Percentiles rank a stretch among this genome's conserved stretches.
phyloP scores from a whole-genome alignment of 495 filamentous ascomycete species.

The Aspergillus steynii region DNA sequence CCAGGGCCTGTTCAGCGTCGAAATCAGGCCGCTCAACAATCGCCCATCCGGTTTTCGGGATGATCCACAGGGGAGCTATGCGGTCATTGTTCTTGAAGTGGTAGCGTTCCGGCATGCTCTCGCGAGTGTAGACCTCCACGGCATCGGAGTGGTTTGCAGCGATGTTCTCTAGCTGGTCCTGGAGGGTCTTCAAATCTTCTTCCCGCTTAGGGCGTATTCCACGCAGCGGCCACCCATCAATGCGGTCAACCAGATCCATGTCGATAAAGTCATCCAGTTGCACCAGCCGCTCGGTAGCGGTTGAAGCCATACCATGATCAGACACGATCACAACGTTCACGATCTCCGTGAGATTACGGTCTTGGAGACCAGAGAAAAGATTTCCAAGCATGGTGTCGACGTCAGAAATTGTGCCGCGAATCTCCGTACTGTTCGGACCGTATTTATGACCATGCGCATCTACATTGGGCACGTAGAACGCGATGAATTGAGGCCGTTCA shows the following conservation, averaged over 20 bases:
- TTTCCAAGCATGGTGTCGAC: slow-evolving; percentile 78
- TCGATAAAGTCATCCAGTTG: slow-evolving; percentile 93
- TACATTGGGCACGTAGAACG: slow-evolving; percentile 91
- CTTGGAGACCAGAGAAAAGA: slow-evolving; percentile 74
- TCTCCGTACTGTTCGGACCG: slow-evolving; percentile 93
- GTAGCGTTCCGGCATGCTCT: slow-evolving; percentile 86
- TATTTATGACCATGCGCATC: slow-evolving; percentile 83
- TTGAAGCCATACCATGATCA: slow-evolving; percentile 97
- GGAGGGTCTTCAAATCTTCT: slow-evolving; percentile 52
- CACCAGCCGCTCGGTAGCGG: slow-evolving; percentile 74
- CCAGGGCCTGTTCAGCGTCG: slow-evolving; percentile 61
- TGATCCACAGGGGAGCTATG: slow-evolving; percentile 90
- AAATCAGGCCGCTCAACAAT: slow-evolving; percentile 79
- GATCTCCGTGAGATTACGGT: slow-evolving; percentile 80
- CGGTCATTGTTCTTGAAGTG: slow-evolving; percentile 83
- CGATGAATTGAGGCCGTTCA: slow-evolving; percentile 80
- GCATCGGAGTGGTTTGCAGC: slow-evolving; percentile 58
- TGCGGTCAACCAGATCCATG: slow-evolving; percentile 69
- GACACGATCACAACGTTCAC: slow-evolving; percentile 98
- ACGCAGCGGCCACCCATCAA: slow-evolving; percentile 92
- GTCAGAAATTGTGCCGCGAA: slow-evolving; percentile 65
- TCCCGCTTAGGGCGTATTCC: slow-evolving; percentile 76
- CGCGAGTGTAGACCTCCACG: slow-evolving; percentile 80
- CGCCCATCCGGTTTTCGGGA: slow-evolving; percentile 88
- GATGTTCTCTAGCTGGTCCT: slow-evolving; percentile 36